Evolutionary conservation across 345 rosid genomes (phyloP).

Genomic region (Eucalyptus leucophloia): DNA sequence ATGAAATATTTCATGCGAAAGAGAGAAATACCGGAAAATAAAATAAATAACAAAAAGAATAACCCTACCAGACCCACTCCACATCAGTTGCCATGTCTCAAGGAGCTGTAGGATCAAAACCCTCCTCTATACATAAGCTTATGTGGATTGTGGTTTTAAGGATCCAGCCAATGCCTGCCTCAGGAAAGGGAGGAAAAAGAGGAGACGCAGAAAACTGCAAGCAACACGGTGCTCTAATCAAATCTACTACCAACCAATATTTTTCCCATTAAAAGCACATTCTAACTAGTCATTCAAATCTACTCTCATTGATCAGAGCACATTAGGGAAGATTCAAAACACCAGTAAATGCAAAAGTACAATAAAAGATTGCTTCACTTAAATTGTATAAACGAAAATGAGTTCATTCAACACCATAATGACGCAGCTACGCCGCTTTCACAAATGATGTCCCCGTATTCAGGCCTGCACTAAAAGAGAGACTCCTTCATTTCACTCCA

Average conservation of each 20-base stretch:
- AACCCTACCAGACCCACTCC: background rate
- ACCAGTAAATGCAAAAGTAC: background rate
- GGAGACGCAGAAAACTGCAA: background rate
- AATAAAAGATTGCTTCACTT: background rate
- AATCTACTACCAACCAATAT: background rate
- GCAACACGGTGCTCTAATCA: background rate
- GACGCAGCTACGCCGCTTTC: background rate
- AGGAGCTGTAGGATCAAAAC: background rate
- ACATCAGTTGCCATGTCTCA: background rate
- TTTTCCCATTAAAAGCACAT: background rate
- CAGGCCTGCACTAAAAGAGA: background rate
- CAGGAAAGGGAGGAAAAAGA: background rate
- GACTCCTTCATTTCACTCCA: constrained; percentile 27
- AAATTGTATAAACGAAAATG: background rate
- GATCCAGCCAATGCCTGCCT: background rate
- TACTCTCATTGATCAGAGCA: background rate
- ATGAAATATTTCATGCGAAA: background rate
- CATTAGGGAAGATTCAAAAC: background rate
- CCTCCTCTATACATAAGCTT: background rate
- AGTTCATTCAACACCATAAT: background rate
- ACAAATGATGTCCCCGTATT: background rate
- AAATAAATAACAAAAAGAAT: background rate
- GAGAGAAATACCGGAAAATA: background rate
- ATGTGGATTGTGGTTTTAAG: background rate
- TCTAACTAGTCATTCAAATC: background rate